Conservation (phyloP, 2,329 filamentous ascomycete species). For the Pseudopithomyces chartarum region DNA sequence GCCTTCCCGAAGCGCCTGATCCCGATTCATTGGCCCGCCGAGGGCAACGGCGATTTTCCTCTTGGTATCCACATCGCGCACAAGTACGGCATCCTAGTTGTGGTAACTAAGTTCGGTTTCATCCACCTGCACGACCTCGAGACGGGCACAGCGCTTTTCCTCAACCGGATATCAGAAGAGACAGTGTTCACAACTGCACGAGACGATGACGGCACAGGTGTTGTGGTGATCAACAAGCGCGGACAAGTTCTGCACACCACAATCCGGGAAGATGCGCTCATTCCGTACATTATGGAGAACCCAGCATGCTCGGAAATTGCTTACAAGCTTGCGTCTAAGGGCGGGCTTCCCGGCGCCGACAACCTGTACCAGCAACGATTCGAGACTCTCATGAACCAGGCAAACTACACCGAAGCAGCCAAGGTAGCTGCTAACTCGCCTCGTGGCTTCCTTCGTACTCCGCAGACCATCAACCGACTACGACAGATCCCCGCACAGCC, state of each 20-base stretch:
- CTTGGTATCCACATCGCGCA: conserved; percentile 96
- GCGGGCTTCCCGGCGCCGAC: conserved; percentile 91
- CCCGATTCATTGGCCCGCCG: conserved; percentile 95
- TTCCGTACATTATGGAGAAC: conserved; percentile 95
- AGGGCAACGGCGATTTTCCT: conserved; percentile 96
- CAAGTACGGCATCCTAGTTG: conserved; percentile 95
- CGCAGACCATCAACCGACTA: conserved; percentile 94
- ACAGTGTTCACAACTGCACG: conserved; percentile 95
- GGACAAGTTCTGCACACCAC: conserved; percentile 94
- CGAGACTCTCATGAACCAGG: conserved; percentile 79
- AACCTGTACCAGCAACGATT: conserved; percentile 92
- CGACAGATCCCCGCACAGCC: conserved; percentile 81
- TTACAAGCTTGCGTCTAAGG: conserved; percentile 93
- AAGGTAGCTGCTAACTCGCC: conserved; percentile 97
- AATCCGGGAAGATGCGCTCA: conserved; percentile 87
- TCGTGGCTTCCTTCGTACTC: conserved; percentile 89
- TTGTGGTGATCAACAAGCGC: conserved; percentile 95
- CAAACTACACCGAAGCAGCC: conserved; percentile 85
- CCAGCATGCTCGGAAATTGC: conserved; percentile 92
- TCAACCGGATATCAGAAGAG: conserved; percentile 99
- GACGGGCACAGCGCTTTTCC: conserved; percentile 93
- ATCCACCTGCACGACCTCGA: conserved; percentile 99
- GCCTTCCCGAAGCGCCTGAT: conserved; percentile 94
- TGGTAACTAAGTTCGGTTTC: conserved; percentile 98
- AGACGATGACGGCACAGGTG: conserved; percentile 82